Evolutionary conservation across 495 filamentous ascomycete species (phyloP), one percentile per base, ranked within the genome.

Genomic region (Penicillium canescens): DNA sequence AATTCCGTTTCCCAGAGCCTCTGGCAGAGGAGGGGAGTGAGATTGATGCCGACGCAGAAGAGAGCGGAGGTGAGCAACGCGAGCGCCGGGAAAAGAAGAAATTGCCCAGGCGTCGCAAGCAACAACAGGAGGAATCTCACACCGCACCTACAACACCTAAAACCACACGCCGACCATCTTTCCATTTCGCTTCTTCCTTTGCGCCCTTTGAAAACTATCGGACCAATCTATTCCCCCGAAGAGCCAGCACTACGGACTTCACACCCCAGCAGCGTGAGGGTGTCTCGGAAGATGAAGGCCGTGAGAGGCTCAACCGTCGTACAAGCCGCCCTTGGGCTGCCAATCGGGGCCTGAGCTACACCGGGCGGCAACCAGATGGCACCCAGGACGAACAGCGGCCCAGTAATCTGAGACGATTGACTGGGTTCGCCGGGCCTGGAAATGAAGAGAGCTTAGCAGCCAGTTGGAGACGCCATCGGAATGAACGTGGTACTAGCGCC

Each of bases 201-300:
- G 69, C 69, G 10, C 72, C 73, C 3, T 76, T 73, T 26, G 78
- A 81, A 16, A 74, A 65, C 18, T 73, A 74, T 34, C 71, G 79
- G 31, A 71, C 76, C 14, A 74, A 75, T 28, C 82, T 89, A 21
- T 74, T 90, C 47, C 77, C 75, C 28, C 83, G 89, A 39, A 80
- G 89, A 51, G 81, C 85, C 9, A 91, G 87, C 23, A 84, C 86
- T 62, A 81, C 78, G 2, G 89, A 92, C 56, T 73, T 85, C 44
- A 74, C 74, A 6, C 76, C 81, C 3, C 82, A 92, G 40, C 82
- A 81, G 23, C 82, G 86, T 34, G 82, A 84, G 44, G 89, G 86
- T 16, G 74, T 93, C 6, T 97, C 92, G 13, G 92, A 97, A 64
- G 92, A 92, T 52, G 92, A 96, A 66, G 91, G 91, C 26, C 85